phyloP scores from a whole-genome alignment of 495 filamentous ascomycete species.

The Sordaria brevicollis region DNA sequence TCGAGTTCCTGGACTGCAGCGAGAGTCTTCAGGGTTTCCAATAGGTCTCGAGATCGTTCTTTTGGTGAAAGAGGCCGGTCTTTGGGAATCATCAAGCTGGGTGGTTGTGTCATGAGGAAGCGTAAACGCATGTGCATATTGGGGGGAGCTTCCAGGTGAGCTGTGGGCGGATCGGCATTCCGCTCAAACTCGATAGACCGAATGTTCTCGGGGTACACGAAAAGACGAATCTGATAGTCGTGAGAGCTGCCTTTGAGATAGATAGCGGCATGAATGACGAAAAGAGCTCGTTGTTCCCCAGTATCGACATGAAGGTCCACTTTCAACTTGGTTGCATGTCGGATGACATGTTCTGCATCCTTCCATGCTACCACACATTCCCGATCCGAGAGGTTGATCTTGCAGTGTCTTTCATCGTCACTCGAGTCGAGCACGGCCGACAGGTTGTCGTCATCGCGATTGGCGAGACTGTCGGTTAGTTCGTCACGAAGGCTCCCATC shows the following conservation, averaged over 20 bases:
- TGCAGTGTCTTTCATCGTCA: constrained; percentile 3
- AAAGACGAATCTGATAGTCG: background rate
- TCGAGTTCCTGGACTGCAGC: background rate
- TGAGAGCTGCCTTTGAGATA: background rate
- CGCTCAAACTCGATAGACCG: background rate
- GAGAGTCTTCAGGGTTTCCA: constrained; percentile 1
- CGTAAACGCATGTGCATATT: background rate
- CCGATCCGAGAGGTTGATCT: background rate
- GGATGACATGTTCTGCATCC: background rate
- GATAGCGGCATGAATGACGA: background rate
- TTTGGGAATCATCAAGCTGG: background rate
- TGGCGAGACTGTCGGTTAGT: background rate
- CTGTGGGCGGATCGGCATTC: background rate
- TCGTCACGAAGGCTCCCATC: background rate
- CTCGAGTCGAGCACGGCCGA: background rate
- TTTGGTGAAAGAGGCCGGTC: background rate
- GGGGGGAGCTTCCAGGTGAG: background rate
- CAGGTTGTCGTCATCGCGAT: background rate
- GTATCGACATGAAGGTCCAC: constrained; percentile 1
- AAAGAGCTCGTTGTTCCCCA: background rate
- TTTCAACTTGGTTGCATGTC: background rate
- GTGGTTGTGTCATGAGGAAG: background rate
- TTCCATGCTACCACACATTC: background rate
- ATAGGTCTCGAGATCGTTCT: background rate
- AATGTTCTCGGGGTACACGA: background rate